A percentile compares a stretch with the other conserved stretches of the same genome.
phyloP scores from a whole-genome alignment of 2,329 filamentous ascomycete genomes.

The Claviceps monticola region DNA sequence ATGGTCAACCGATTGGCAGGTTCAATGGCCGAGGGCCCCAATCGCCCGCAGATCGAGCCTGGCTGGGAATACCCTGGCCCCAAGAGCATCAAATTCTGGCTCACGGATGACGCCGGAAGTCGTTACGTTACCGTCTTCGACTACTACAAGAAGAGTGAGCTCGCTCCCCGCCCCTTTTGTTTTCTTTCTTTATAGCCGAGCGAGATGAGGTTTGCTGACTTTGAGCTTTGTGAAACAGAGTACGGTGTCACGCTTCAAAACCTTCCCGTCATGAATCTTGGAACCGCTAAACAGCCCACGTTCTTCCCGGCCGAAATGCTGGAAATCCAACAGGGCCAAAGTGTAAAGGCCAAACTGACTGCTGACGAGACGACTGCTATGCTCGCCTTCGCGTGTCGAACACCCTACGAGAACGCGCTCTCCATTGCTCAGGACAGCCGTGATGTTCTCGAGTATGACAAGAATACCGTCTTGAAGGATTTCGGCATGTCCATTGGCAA shows the following conservation, averaged over 20 bases:
- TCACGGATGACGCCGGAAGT: slow-evolving; percentile 12
- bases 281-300: slow-evolving; percentile 38
- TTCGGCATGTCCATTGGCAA: slow-evolving; percentile 53
- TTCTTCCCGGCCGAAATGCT: slow-evolving; percentile 58
- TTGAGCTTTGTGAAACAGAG: slow-evolving; percentile 12
- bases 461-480: slow-evolving; percentile 25
- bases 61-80: slow-evolving; percentile 19
- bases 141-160: slow-evolving; percentile 31
- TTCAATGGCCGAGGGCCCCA: slow-evolving; percentile 6
- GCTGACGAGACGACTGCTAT: slow-evolving; percentile 50
- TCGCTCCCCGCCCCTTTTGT: background rate
- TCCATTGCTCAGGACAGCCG: slow-evolving; percentile 49
- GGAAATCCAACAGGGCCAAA: slow-evolving; percentile 49
- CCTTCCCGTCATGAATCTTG: slow-evolving; percentile 54
- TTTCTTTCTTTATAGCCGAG: too few species aligned
- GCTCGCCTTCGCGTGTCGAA: slow-evolving; percentile 58
- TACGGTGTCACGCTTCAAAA: slow-evolving; percentile 22
- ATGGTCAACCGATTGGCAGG: slow-evolving; percentile 14
- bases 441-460: slow-evolving; percentile 41
- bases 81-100: slow-evolving; percentile 18
- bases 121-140: slow-evolving; percentile 26
- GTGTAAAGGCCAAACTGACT: slow-evolving; percentile 43
- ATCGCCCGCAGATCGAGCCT: slow-evolving; percentile 12
- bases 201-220: background rate
- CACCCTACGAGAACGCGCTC: slow-evolving; percentile 50